A percentile compares a stretch with the other conserved stretches of the same genome.
Evolutionary conservation across 257 asterid species (phyloP).

Genomic region (Apocynum venetum): DNA sequence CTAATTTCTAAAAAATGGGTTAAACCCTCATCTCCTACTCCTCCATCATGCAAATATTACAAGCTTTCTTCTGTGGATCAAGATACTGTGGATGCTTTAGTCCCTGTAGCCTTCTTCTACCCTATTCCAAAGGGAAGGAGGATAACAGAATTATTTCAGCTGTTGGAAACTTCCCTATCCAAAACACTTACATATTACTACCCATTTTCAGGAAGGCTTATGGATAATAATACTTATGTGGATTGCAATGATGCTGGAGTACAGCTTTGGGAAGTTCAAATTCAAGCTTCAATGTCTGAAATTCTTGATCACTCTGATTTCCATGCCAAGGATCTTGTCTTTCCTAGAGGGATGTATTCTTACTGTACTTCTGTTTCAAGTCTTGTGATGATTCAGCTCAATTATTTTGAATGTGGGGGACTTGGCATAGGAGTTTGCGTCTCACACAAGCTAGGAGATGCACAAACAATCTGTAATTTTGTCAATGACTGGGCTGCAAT

Average conservation of each 20-base stretch:
- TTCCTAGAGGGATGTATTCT: not conserved
- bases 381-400: constrained; percentile 1
- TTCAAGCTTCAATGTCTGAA: not conserved
- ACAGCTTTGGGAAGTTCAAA: not conserved
- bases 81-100: not conserved
- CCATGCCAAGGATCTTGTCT: not conserved
- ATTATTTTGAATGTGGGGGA: constrained; percentile 16
- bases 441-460: constrained; percentile 18
- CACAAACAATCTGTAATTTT: not conserved
- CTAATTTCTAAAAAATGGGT: not conserved
- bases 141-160: not conserved
- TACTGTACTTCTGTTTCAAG: not conserved
- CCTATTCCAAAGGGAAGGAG: not conserved
- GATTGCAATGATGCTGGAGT: constrained; percentile 17
- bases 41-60: constrained; percentile 6
- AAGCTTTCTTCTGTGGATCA: constrained; percentile 19
- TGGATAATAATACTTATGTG: not conserved
- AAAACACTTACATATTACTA: not conserved
- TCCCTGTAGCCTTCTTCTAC: constrained; percentile 13
- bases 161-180: constrained; percentile 8
- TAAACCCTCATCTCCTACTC: constrained; percentile 18
- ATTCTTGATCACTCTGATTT: not conserved
- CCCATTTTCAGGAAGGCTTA: constrained; percentile 17
- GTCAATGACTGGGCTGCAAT: constrained; percentile 13
- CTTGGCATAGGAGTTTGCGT: not conserved